A percentile compares a stretch with the other conserved stretches of the same genome.
phyloP scores from a whole-genome alignment of 2,329 filamentous ascomycete species.

The Alternaria metachromatica region DNA sequence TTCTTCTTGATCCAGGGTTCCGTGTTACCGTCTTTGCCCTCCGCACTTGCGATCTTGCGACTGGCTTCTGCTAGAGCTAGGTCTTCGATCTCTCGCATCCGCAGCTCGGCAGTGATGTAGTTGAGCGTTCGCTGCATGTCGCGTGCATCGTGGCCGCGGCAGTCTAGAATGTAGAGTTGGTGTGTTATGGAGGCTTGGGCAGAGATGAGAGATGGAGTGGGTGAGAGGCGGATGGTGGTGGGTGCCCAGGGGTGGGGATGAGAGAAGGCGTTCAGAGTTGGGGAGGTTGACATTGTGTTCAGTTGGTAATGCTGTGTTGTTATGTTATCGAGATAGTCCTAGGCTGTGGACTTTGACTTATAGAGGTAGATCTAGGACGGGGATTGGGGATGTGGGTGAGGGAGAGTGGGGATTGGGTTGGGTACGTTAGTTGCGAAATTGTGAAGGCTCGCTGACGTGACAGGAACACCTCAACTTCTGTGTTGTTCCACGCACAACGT shows the following conservation, averaged over 20 bases:
- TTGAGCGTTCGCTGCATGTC: slow-evolving; percentile 3
- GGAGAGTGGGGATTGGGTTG: not conserved
- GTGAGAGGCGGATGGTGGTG: not conserved
- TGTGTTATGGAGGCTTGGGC: not conserved
- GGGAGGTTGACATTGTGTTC: not conserved
- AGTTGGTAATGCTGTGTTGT: not conserved
- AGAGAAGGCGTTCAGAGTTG: not conserved
- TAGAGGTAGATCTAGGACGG: no score
- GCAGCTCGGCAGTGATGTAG: not conserved
- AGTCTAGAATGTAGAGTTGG: slow-evolving; percentile 1
- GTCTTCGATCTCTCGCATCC: not conserved
- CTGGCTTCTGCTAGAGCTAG: not conserved
- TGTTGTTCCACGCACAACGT: not conserved
- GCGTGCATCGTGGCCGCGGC: slow-evolving; percentile 6
- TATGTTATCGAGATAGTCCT: not conserved
- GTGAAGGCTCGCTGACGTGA: not conserved
- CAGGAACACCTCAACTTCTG: not conserved
- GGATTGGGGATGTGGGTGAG: no score
- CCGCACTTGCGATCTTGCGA: not conserved
- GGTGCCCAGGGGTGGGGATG: not conserved
- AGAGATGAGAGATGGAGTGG: not conserved
- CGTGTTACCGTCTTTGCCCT: not conserved
- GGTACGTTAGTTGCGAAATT: not conserved
- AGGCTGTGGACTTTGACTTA: not conserved
- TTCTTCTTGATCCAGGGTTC: not conserved